Evolutionary conservation across 805 yeast genomes (phyloP), one percentile per base, ranked within the genome.

Genomic region (Hemisphaericaspora nanyangensis): DNA sequence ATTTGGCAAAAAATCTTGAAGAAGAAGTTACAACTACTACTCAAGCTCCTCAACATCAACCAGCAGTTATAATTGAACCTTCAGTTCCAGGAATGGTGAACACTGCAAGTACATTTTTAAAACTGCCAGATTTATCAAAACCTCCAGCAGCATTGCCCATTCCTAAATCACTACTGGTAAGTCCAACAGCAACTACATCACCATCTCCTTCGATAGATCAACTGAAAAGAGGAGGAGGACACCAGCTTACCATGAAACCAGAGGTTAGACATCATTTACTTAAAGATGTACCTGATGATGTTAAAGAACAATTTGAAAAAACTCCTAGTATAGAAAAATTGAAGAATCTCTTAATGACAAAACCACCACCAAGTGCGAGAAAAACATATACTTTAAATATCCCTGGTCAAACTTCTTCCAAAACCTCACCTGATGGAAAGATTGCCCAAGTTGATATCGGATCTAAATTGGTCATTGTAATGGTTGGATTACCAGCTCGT

Each of bases 401-500:
- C 6, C 96, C 97, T 0, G 97, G 97, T 1, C 83, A 88, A 45
- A 89, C 97, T 0, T 76, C 84, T 35, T 81, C 90, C 1, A 80
- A 85, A 44, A 76, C 77, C 3, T 79, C 89, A 0, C 93, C 95
- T 0, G 91, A 86, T 56, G 87, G 87, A 4, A 66, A 69, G 24
- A 77, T 79, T 25, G 78, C 80, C 1, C 68, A 74, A 17, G 71
- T 51, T 48, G 96, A 88, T 54, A 80, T 85, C 4, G 91, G 88
- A 1, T 79, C 89, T 11, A 85, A 88, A 55, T 72, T 91, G 38
- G 95, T 91, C 12, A 87, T 91, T 43, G 95, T 93, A 15, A 91
- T 91, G 98, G 96, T 91, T 12, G 99, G 99, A 0, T 63, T 84
- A 25, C 98, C 98, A 0, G 97, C 97, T 0, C 71, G 97, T 39